A percentile compares a stretch with the other conserved stretches of the same genome.
These are phyloP conservation scores for Plectosphaerella sp. DNA, from an alignment of 2,329 filamentous ascomycete species.

Conservation along the genomic window DNA sequence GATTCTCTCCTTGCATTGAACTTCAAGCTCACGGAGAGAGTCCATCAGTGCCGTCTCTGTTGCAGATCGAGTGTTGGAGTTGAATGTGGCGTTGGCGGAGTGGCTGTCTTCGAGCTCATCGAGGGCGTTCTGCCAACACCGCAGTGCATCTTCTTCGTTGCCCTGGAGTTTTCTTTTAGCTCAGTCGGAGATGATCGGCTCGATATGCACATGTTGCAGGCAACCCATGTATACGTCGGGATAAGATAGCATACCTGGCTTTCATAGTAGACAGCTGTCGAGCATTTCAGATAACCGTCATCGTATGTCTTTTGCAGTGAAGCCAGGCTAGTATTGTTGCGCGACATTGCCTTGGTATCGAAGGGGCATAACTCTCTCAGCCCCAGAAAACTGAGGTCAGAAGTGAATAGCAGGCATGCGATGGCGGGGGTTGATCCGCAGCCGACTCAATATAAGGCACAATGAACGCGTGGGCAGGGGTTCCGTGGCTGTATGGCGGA, in stretches of 20 bases:
- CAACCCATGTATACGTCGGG: too few species aligned
- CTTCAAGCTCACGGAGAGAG: conserved; percentile 75
- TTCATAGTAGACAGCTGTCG: conserved; percentile 94
- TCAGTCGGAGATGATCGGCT: background rate
- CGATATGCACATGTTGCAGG: too few species aligned
- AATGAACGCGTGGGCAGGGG: too few species aligned
- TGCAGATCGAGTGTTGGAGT: conserved; percentile 68
- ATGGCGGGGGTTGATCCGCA: background rate
- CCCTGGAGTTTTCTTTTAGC: conserved; percentile 49
- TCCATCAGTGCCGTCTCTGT: conserved; percentile 80
- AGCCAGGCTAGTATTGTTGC: conserved; percentile 53
- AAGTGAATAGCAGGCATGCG: too few species aligned
- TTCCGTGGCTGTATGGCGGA: too few species aligned
- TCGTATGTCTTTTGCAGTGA: conserved; percentile 96
- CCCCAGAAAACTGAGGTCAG: background rate
- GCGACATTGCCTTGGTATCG: conserved; percentile 39
- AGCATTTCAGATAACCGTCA: conserved; percentile 91
- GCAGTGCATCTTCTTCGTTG: conserved; percentile 84
- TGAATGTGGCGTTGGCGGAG: conserved; percentile 66
- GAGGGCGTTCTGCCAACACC: conserved; percentile 85
- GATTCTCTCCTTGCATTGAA: conserved; percentile 90
- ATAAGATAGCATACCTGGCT: conserved; percentile 60
- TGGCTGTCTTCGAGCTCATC: conserved; percentile 86
- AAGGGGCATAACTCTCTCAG: background rate
- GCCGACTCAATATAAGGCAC: background rate